phyloP scores from a whole-genome alignment of 805 yeast genomes.

The Schwanniomyces pseudopolymorphus region DNA sequence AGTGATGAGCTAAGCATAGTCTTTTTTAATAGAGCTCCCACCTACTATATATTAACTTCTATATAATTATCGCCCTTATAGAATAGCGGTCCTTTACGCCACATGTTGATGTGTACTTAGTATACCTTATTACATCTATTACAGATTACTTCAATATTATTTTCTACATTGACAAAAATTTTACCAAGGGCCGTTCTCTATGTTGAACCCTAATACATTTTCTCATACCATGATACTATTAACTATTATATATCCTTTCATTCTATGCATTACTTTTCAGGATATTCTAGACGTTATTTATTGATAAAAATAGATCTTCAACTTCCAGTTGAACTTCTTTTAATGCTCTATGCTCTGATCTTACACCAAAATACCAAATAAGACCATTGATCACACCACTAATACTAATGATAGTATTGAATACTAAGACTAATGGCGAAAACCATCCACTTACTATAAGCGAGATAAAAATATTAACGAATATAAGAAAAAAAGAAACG shows the following conservation, averaged over 20 bases:
- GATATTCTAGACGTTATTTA: background rate
- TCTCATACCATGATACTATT: background rate
- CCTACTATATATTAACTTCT: too few relatives aligned
- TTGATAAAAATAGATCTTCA: constrained; percentile 20
- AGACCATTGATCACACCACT: constrained; percentile 76
- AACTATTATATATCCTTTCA: background rate
- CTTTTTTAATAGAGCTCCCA: too few relatives aligned
- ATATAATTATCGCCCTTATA: too few relatives aligned
- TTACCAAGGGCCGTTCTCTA: too few relatives aligned
- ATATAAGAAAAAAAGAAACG: constrained; percentile 41
- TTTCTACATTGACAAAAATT: too few relatives aligned
- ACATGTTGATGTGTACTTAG: too few relatives aligned
- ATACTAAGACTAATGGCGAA: constrained; percentile 62
- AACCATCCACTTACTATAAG: constrained; percentile 65
- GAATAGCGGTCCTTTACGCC: too few relatives aligned
- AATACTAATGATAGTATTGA: constrained; percentile 53
- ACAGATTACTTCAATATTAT: too few relatives aligned
- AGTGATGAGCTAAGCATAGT: too few relatives aligned
- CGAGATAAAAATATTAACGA: constrained; percentile 55
- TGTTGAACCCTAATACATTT: too few relatives aligned
- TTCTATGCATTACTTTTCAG: background rate
- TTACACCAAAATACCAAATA: constrained; percentile 76
- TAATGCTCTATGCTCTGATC: constrained; percentile 76
- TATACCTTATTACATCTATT: too few relatives aligned
- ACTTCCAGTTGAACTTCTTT: constrained; percentile 75